Conservation (phyloP, 2,329 filamentous ascomycete genomes). For the Aspergillus fumigatiaffinis region DNA sequence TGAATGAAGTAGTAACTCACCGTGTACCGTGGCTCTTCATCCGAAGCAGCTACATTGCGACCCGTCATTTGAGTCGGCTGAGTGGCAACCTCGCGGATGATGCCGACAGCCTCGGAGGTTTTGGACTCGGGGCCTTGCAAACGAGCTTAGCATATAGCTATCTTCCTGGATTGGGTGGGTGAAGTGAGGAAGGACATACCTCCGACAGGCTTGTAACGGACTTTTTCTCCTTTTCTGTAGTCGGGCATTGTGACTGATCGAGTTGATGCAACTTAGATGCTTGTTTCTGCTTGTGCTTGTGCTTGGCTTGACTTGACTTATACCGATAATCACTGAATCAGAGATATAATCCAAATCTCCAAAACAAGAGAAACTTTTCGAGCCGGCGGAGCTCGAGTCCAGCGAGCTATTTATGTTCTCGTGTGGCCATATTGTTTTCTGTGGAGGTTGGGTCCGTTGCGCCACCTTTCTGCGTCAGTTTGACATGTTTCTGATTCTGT, state of each 20-base stretch:
- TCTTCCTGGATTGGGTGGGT: not conserved
- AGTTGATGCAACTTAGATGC: not conserved
- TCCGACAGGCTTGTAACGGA: slow-evolving; percentile 42
- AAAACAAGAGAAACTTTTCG: not conserved
- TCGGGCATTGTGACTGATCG: slow-evolving; percentile 16
- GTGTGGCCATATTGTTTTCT: not conserved
- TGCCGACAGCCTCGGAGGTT: slow-evolving; percentile 36
- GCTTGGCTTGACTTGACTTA: not conserved
- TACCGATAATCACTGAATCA: not conserved
- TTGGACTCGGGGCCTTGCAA: slow-evolving; percentile 35
- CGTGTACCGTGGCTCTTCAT: slow-evolving; percentile 36
- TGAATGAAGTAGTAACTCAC: slow-evolving; percentile 16
- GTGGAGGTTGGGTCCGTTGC: not conserved
- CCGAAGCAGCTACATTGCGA: slow-evolving; percentile 34
- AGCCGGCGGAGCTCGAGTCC: not conserved
- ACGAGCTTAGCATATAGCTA: not conserved
- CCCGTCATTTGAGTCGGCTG: slow-evolving; percentile 28
- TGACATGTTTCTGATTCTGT: not conserved
- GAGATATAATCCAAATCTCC: not conserved
- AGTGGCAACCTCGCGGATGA: slow-evolving; percentile 35
- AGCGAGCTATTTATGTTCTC: not conserved
- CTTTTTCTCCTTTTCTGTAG: slow-evolving; percentile 32
- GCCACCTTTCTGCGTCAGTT: not conserved
- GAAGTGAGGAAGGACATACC: slow-evolving; percentile 22
- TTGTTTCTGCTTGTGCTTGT: not conserved